Evolutionary conservation across 768 basidiomycete species (phyloP), one percentile per base, ranked within the genome.

Genomic region (Dentipellis sp.): DNA sequence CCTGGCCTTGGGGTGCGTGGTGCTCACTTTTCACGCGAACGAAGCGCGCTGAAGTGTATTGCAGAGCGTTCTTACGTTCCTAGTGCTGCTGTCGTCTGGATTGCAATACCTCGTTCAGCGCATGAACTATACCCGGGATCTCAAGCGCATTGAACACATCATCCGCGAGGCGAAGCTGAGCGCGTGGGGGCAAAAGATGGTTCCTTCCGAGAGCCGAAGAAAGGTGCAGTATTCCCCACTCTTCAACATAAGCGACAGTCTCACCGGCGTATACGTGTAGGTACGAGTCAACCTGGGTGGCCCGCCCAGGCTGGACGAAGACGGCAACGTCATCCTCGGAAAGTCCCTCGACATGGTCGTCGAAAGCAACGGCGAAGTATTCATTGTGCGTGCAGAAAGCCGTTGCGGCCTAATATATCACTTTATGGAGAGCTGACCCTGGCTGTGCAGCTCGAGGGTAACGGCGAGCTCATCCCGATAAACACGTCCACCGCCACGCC

Each of bases 111-210:
- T 94, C 23, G 79, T 94, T 50, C 89, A 92, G 60, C 73, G 72
- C 54, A 72, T 95, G 59, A 94, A 88, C 66, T 84, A 91, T 69
- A 81, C 74, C 58, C 79, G 79, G 34, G 91, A 97, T 65, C 64
- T 88, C 49, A 72, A 72, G 47, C 81, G 86, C 36, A 82, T 99
- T 39, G 80, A 84, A 37, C 66, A 70, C 42, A 79, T 87, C 61
- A 70, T 80, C 4, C 62, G 63, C 46, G 78, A 83, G 49, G 92
- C 91, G n/a, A 78, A 78, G 56, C 61, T 76, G 40, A 78, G 83
- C 10, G 92, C 92, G 7, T 94, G 91, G 91, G 92, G 92, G 10
- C 77, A 86, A 3, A 90, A 86, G 65, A 68, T 86, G 71, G 71
- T 76, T 14, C 88, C 86, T 1, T 50, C 77, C 22, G 76, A 77